Conservation (phyloP, 2,329 filamentous ascomycete genomes). For the Aspergillus novofumigatus region DNA sequence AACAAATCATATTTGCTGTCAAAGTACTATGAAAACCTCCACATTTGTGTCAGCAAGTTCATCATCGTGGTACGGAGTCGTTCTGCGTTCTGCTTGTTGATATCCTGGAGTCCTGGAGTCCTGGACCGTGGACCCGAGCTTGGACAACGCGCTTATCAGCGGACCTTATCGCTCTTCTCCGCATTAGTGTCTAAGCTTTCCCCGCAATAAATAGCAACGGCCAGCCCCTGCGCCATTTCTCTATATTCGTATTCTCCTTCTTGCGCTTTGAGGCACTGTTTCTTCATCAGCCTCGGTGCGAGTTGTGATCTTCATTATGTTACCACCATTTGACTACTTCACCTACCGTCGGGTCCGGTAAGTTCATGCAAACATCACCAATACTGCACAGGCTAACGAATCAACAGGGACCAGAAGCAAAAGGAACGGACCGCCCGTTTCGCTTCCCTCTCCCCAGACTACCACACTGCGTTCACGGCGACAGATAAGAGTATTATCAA, state of each 20-base stretch:
- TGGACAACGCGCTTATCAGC: conserved; percentile 17
- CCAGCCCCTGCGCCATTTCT: not conserved
- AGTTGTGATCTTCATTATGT: conserved; percentile 28
- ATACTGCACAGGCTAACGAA: conserved; percentile 5
- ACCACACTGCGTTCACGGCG: conserved; percentile 61
- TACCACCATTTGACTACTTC: conserved; percentile 62
- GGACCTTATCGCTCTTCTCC: conserved; percentile 20
- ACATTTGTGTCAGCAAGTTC: not conserved
- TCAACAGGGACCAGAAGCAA: conserved; percentile 70
- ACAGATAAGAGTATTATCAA: conserved; percentile 65
- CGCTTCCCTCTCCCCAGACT: conserved; percentile 59
- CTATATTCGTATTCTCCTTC: not conserved
- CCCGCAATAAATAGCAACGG: conserved; percentile 20
- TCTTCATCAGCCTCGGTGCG: not conserved
- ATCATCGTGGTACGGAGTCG: not conserved
- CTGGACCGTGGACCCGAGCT: too few species aligned
- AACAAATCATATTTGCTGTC: not conserved
- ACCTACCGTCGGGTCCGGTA: conserved; percentile 70
- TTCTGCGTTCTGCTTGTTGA: not conserved
- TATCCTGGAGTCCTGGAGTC: not conserved
- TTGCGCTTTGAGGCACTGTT: not conserved
- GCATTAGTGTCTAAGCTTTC: conserved; percentile 10
- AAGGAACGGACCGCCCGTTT: conserved; percentile 68
- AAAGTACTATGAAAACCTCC: not conserved
- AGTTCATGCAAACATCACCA: conserved; percentile 19